A percentile compares a stretch with the other conserved stretches of the same genome.
Conservation (phyloP, 805 yeast species). For the Saccharomyces kudriavzevii region DNA sequence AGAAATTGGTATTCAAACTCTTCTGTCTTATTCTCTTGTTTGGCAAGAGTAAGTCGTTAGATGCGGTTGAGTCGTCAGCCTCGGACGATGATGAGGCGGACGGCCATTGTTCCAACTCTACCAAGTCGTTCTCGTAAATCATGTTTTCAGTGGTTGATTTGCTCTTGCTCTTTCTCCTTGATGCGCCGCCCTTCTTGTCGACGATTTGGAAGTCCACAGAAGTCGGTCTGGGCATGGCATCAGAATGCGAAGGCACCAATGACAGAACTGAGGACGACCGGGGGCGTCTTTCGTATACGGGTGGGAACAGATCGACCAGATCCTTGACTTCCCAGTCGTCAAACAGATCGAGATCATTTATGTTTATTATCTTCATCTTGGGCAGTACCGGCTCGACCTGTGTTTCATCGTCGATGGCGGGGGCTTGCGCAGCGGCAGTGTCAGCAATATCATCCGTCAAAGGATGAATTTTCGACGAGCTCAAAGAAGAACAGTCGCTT, state of each 20-base stretch:
- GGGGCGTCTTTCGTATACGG: constrained; percentile 15
- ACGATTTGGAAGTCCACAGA: constrained; percentile 5
- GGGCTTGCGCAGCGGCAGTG: not conserved
- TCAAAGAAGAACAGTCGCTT: not conserved
- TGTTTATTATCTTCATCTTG: constrained; percentile 12
- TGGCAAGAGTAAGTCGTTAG: constrained; percentile 10
- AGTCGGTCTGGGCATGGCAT: not conserved
- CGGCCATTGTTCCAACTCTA: constrained; percentile 28
- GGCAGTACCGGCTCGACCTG: constrained; percentile 3
- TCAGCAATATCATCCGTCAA: constrained; percentile 2
- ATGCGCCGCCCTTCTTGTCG: not conserved
- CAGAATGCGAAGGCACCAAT: not conserved
- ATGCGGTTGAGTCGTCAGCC: not conserved
- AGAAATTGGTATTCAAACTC: constrained; percentile 23
- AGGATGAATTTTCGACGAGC: not conserved
- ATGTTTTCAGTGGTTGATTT: constrained; percentile 1
- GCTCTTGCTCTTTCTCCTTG: not conserved
- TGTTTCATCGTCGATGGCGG: not conserved
- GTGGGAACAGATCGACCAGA: constrained; percentile 13
- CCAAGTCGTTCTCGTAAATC: constrained; percentile 9
- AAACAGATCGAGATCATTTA: constrained; percentile 21
- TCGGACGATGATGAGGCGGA: constrained; percentile 1
- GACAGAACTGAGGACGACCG: not conserved
- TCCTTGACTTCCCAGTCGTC: constrained; percentile 14
- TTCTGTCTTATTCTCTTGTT: constrained; percentile 23